Base-by-base conservation (phyloP, 2,329 filamentous ascomycete genomes). In the Periconia macrospinosa region DNA sequence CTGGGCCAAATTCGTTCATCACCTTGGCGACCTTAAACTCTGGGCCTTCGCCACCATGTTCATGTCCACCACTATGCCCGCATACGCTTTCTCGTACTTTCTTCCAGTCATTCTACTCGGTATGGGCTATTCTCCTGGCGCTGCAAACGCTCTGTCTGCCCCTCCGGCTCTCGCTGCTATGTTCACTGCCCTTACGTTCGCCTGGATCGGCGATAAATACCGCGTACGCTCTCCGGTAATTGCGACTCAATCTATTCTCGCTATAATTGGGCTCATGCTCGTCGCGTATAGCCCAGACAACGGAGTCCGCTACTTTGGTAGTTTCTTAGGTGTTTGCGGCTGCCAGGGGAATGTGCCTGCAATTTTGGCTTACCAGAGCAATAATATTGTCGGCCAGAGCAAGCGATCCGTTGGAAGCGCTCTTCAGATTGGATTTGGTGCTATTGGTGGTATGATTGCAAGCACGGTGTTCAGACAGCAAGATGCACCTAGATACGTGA, bases 51-150 rank as follows among this genome's bases (percentile, higher is more conserved):
- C 56, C 6, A 46, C 27, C 23, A 9, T 46, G 23, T 62, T 66
- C 49, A 62, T 67, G 59, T 59, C 55, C 14, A 62, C 60, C 1
- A 66, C 63, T 0, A 56, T 66, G 46, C 62, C 62, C 1, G 61
- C 57, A 2, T 69, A 69, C 37, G 63, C 62, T 13, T 67, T 67
- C 19, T 43, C 57, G 13, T 69, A 66, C 53, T 68, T 67, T 46
- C 56, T 65, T 3, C 67, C 67, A 8, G 57, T 68, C 6, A 68
- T 69, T 11, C 60, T 68, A 10, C 47, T 66, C 6, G 63, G 64
- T 11, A 65, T 63, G 62, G 62, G 61, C 0, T 66, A 62, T 52
- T 52, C 47, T 17, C 49, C 56, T 3, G 59, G 57, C 20, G 19
- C 53, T 10, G 60, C 58, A 1, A 63, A 65, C 30, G 60, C 58